Evolutionary conservation across 140 eudicot species (phyloP).

Genomic region (Anethum foeniculum): DNA sequence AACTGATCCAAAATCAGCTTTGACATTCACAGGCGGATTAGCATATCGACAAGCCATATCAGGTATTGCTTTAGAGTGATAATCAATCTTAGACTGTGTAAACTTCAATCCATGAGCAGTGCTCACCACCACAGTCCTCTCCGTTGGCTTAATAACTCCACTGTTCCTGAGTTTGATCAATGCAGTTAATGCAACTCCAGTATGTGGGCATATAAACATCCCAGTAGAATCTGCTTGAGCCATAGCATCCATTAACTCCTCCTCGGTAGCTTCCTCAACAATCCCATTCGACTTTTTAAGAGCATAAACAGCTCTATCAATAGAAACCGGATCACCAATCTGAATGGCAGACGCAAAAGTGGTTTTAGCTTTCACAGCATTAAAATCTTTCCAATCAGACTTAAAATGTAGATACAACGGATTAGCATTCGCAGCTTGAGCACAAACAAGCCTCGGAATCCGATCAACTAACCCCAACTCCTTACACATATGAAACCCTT

Average conservation of each 20-base stretch:
- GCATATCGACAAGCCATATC: constrained; percentile 39
- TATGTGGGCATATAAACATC: constrained; percentile 59
- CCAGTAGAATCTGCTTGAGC: constrained; percentile 58
- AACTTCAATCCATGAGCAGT: constrained; percentile 60
- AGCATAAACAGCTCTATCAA: constrained; percentile 52
- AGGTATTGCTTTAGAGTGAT: constrained; percentile 38
- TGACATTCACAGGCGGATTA: constrained; percentile 43
- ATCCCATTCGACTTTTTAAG: constrained; percentile 44
- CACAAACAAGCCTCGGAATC: constrained; percentile 51
- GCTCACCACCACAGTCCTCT: constrained; percentile 58
- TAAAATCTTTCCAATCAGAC: constrained; percentile 48
- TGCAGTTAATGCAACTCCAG: constrained; percentile 54
- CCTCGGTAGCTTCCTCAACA: constrained; percentile 59
- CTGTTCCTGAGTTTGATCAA: constrained; percentile 40
- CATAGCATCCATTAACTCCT: constrained; percentile 54
- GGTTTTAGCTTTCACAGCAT: constrained; percentile 41
- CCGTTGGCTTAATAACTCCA: constrained; percentile 46
- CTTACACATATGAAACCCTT: constrained; percentile 54
- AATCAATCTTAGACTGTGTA: constrained; percentile 50
- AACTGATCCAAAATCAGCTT: constrained; percentile 51
- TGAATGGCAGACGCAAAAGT: constrained; percentile 59
- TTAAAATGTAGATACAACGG: constrained; percentile 46
- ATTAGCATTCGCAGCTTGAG: constrained; percentile 59
- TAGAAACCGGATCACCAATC: constrained; percentile 58
- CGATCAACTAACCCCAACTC: constrained; percentile 50